Percentiles rank a stretch among this genome's conserved stretches.
These are phyloP conservation scores for Globisporangium parvum DNA, from an alignment of 352 stramenopile species.

Conservation along the genomic window DNA sequence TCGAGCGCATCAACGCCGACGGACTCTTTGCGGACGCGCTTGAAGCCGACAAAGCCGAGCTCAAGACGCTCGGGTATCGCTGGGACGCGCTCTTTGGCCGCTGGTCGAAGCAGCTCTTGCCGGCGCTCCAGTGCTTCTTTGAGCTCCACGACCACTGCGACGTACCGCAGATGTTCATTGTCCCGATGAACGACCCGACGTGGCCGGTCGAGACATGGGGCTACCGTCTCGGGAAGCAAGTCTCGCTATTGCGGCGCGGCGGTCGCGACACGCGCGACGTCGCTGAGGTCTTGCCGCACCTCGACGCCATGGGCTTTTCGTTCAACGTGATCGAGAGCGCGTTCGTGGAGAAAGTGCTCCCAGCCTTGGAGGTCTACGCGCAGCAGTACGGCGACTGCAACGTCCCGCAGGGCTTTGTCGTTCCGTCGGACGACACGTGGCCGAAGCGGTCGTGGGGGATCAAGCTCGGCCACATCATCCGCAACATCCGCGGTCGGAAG, in stretches of 20 bases:
- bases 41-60: slow-evolving; percentile 21
- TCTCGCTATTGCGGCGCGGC: slow-evolving; percentile 51
- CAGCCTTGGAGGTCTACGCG: slow-evolving; percentile 83
- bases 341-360: slow-evolving; percentile 48
- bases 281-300: slow-evolving; percentile 38
- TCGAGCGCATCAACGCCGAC: slow-evolving; percentile 33
- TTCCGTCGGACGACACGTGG: slow-evolving; percentile 73
- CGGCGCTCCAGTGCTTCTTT: slow-evolving; percentile 71
- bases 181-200: slow-evolving; percentile 56
- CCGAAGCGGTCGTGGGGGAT: slow-evolving; percentile 78
- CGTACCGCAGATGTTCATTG: slow-evolving; percentile 86
- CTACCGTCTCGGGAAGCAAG: slow-evolving; percentile 82
- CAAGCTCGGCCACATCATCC: slow-evolving; percentile 84
- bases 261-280: slow-evolving; percentile 37
- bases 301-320: slow-evolving; percentile 61
- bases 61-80: slow-evolving; percentile 47
- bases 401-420: slow-evolving; percentile 87
- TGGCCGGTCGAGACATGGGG: slow-evolving; percentile 84
- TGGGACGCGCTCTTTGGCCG: slow-evolving; percentile 59
- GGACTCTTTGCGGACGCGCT: slow-evolving; percentile 42
- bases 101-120: slow-evolving; percentile 45
- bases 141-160: slow-evolving; percentile 81
- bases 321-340: slow-evolving; percentile 60
- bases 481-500: slow-evolving; percentile 83
- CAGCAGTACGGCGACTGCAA: slow-evolving; percentile 81